Percentiles rank a stretch among this genome's conserved stretches.
phyloP scores from a whole-genome alignment of 2,329 filamentous ascomycete species.

The Aspergillus hiratsukae region DNA sequence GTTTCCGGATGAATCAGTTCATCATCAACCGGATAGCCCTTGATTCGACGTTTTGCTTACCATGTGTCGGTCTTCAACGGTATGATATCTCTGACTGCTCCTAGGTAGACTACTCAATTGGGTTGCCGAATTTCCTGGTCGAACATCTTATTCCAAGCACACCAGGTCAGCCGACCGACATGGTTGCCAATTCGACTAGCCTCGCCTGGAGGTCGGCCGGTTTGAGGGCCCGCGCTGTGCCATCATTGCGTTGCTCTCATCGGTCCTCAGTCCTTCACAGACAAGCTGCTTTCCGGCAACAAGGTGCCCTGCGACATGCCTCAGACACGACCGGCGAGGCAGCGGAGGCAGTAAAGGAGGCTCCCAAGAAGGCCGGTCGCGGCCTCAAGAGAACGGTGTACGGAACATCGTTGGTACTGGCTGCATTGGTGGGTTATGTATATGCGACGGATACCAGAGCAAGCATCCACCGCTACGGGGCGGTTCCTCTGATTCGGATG shows the following conservation, averaged over 20 bases:
- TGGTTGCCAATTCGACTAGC: conserved; percentile 20
- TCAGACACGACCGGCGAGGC: conserved; percentile 9
- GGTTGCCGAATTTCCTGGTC: neutral
- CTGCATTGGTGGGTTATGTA: conserved; percentile 52
- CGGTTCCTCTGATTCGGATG: conserved; percentile 46
- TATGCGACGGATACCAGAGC: conserved; percentile 73
- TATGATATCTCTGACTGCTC: neutral
- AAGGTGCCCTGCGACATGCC: conserved; percentile 8
- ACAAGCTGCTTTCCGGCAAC: neutral
- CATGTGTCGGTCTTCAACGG: neutral
- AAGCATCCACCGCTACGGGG: conserved; percentile 63
- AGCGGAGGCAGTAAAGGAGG: conserved; percentile 8
- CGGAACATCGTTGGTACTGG: conserved; percentile 51
- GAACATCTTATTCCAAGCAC: neutral
- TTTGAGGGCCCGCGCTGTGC: conserved; percentile 21
- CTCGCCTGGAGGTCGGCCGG: conserved; percentile 24
- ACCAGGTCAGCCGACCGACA: conserved; percentile 1
- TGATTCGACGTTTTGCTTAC: neutral
- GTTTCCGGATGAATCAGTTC: too few relatives aligned
- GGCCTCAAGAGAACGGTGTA: conserved; percentile 26
- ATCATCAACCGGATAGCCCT: neutral
- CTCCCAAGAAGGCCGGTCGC: conserved; percentile 27
- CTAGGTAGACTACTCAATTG: neutral
- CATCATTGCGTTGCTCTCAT: conserved; percentile 20
- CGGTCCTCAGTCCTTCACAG: conserved; percentile 16